A percentile compares a stretch with the other conserved stretches of the same genome.
These are phyloP conservation scores for Rhodotorula sp. DNA, from an alignment of 1,284 basidiomycete species.

Conservation along the genomic window DNA sequence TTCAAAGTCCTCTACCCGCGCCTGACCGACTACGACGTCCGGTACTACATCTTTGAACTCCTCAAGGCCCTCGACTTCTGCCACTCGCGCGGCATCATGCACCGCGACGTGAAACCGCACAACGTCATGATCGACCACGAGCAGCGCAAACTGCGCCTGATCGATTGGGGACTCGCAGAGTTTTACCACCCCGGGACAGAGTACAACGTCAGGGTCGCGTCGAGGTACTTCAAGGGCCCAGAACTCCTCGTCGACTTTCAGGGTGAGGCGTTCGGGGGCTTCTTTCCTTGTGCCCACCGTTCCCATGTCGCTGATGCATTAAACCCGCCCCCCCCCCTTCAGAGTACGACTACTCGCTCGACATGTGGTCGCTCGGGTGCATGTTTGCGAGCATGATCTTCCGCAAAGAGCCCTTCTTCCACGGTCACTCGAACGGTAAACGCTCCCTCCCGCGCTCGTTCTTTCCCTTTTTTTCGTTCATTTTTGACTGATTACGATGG, in stretches of 20 bases:
- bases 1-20: constrained; percentile 86
- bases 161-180: constrained; percentile 98
- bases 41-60: constrained; percentile 95
- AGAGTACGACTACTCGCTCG: constrained; percentile 54
- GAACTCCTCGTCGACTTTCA: constrained; percentile 98
- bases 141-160: constrained; percentile 88
- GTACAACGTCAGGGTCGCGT: constrained; percentile 94
- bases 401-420: constrained; percentile 99
- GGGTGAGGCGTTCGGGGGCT: constrained; percentile 64
- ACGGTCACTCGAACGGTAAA: constrained; percentile 73
- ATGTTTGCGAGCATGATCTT: constrained; percentile 99
- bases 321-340: background rate
- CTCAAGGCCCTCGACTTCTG: constrained; percentile 98
- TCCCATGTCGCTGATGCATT: no score
- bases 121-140: constrained; percentile 99
- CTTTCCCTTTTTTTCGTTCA: background rate
- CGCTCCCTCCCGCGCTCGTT: background rate
- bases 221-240: constrained; percentile 89
- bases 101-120: constrained; percentile 76
- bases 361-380: constrained; percentile 99
- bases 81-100: constrained; percentile 98
- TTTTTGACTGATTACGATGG: background rate
- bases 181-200: constrained; percentile 93
- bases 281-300: no score
- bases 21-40: constrained; percentile 96